Base-by-base conservation (phyloP, 306 rosid species). In the Citrullus colocynthis region DNA sequence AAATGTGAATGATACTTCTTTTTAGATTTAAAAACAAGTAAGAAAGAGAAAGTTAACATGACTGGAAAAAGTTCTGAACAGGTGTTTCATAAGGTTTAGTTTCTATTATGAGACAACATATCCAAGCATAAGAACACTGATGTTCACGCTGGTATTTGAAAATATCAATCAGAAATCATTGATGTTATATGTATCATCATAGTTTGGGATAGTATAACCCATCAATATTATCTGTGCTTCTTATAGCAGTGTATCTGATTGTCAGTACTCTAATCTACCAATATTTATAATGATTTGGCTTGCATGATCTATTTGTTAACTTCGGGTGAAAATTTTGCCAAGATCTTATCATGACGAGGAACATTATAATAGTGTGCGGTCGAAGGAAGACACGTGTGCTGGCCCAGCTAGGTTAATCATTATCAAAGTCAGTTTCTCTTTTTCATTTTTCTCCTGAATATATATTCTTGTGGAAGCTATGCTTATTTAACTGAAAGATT, bases 271-370 rank as follows among this genome's bases (percentile, higher is more conserved):
- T 24, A 70, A 44, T 70, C 76, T 45, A 51, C 58, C 57, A 70
- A n/a, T 45, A 21, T n/a, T 24, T 70, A 24, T 3, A 21, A n/a
- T 70, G 76, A 48, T 24, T 71, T 48, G 58, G 58, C 7, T 9
- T 71, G 42, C 76, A 71, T 14, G 58, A 28, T 80, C 77, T 59
- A n/a, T 4, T 45, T 45, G 6, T 77, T 21, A 12, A 32, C 67
- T 30, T 78, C 58, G 30, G 28, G 42, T 63, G 36, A 73, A 84
- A 82, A 6, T 30, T 36, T 58, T 78, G 63, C 45, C 12, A 42
- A 92, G 96, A 78, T 92, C 93, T 75, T 90, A 92, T 84, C 97
- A 92, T 28, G 93, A 92, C 55, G 93, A 87, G 39, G 97, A 92
- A 81, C 97, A 92, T 85, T 92, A 92, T 71, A 90, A 92, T 77